Base-by-base conservation (phyloP, 2,329 filamentous ascomycete genomes). In the Pestalotiopsis sp. region DNA sequence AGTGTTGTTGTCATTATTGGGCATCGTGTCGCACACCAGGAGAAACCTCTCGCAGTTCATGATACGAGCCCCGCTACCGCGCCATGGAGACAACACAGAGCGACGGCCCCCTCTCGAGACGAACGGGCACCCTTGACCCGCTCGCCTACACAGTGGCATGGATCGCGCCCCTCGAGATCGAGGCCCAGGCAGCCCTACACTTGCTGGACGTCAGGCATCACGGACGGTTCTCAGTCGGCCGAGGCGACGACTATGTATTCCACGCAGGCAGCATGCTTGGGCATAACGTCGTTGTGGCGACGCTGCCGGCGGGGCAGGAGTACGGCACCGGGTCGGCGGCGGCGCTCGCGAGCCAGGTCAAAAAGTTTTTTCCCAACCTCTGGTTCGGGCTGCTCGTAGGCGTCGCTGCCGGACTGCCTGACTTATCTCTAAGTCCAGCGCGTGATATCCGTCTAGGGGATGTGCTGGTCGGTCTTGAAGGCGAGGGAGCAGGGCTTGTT, bases 401-500 rank as follows among this genome's bases (percentile, higher is more conserved):
- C 38, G 74, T 82, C 17, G 78, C 77, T 4, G 76, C 78, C 0
- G 80, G 79, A 0, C 74, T 81, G 3, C 80, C 78, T 0, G 72
- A 77, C 27, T 69, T 79, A 2, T 63, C 57, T 1, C 41, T 63
- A 52, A 63, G 0, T 1, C 77, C 78, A 0, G 72, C 74, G 2
- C 71, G 72, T 2, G 79, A 81, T 69, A 82, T 81, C 17, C 76
- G 80, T 2, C 74, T 82, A n/a, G 80, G 80, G 0, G 78, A 81
- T 70, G 73, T 82, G 0, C 74, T 82, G 5, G 77, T 82, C 0
- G 76, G 72, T 5, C 60, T 79, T 2, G 66, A 73, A 0, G 71
- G 73, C 0, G 72, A 78, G 0, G 73, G 69, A 17, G 66, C 77
- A 0, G 78, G 72, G 0, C 57, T 81, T 0, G 59, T 81, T 1